These are phyloP conservation scores for Marchantia paleacea DNA, from an alignment of 225 moss, liverwort and hornwort species.

Conservation along the genomic window DNA sequence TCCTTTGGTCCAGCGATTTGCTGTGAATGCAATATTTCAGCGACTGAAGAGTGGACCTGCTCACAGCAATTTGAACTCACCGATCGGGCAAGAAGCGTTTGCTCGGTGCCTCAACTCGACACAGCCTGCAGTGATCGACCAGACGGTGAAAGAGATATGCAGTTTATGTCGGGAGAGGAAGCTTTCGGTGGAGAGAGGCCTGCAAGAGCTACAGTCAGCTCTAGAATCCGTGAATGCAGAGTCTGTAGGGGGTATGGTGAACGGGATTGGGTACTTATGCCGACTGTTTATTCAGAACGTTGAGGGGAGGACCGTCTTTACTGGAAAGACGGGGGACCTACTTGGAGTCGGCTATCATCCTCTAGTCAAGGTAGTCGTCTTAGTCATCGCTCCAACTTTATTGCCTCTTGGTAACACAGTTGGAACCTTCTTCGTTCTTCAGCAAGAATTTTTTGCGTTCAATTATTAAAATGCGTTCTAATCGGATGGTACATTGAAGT, in stretches of 20 bases:
- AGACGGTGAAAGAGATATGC: conserved; percentile 51
- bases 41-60: conserved; percentile 40
- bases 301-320: conserved; percentile 16
- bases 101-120: conserved; percentile 35
- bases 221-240: conserved; percentile 37
- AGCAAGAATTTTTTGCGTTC: background rate
- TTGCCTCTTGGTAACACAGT: background rate
- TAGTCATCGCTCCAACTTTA: background rate
- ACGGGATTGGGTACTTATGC: conserved; percentile 48
- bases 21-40: conserved; percentile 49
- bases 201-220: conserved; percentile 52
- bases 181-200: conserved; percentile 34
- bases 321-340: conserved; percentile 31
- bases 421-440: background rate
- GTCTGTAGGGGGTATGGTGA: conserved; percentile 39
- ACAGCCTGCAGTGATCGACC: conserved; percentile 44
- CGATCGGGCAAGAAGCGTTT: conserved; percentile 45
- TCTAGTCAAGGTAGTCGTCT: conserved; percentile 35
- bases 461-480: too few relatives aligned
- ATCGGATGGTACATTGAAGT: too few relatives aligned
- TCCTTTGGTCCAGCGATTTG: conserved; percentile 48
- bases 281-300: conserved; percentile 36
- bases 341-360: conserved; percentile 45
- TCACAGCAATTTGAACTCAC: conserved; percentile 34
- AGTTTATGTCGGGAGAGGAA: conserved; percentile 29